Conservation (phyloP, 2,329 filamentous ascomycete genomes). For the Fusarium azukiicola region DNA sequence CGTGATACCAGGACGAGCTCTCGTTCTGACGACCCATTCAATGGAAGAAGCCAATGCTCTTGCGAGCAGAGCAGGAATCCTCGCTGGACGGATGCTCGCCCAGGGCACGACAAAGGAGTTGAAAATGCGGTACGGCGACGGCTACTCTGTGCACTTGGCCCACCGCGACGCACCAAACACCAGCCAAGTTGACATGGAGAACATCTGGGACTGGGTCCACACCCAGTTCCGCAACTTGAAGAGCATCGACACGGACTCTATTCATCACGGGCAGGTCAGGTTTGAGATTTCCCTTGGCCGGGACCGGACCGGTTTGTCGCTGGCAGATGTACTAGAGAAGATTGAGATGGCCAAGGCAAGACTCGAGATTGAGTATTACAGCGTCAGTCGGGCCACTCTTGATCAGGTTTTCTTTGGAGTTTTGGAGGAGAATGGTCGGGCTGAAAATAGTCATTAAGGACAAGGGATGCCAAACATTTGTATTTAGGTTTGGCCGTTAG, state of each 20-base stretch:
- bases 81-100: slow-evolving; percentile 90
- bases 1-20: slow-evolving; percentile 82
- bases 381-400: slow-evolving; percentile 16
- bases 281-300: slow-evolving; percentile 4
- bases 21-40: slow-evolving; percentile 88
- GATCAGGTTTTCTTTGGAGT: slow-evolving; percentile 23
- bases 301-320: not conserved
- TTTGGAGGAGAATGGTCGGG: slow-evolving; percentile 11
- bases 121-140: slow-evolving; percentile 85
- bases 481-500: too few relatives aligned
- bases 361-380: slow-evolving; percentile 11
- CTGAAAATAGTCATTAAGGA: not conserved
- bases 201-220: slow-evolving; percentile 10
- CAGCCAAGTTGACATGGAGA: slow-evolving; percentile 47
- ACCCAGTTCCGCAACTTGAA: not conserved
- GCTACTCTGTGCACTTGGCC: slow-evolving; percentile 88
- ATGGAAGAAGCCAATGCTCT: slow-evolving; percentile 92
- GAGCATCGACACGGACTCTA: slow-evolving; percentile 7
- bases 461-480: too few relatives aligned
- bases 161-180: slow-evolving; percentile 86
- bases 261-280: slow-evolving; percentile 11
- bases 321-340: not conserved
- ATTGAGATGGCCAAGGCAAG: slow-evolving; percentile 2
- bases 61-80: slow-evolving; percentile 83
- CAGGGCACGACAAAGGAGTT: slow-evolving; percentile 86